A percentile compares a stretch with the other conserved stretches of the same genome.
Conservation (phyloP, 2,329 filamentous ascomycete genomes). For the Botrytis aclada region DNA sequence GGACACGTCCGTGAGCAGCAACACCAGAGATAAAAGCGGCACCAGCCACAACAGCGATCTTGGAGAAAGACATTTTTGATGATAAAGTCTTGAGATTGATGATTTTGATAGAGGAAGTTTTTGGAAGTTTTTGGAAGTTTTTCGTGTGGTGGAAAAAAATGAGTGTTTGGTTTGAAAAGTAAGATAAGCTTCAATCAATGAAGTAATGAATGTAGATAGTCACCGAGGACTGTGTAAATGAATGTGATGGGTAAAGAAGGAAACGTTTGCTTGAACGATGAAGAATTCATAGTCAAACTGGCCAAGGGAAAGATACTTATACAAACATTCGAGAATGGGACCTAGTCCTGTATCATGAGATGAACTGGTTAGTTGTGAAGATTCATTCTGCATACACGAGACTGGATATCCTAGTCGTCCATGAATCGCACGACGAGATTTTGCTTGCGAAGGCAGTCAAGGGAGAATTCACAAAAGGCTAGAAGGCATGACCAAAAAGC, state of each 20-base stretch:
- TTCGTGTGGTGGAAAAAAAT: background rate
- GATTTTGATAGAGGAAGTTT: background rate
- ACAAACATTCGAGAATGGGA: background rate
- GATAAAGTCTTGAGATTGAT: background rate
- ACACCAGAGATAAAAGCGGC: slow-evolving; percentile 14
- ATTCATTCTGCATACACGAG: background rate
- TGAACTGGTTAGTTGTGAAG: slow-evolving; percentile 2
- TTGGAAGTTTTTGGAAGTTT: background rate
- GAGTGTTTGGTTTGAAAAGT: background rate
- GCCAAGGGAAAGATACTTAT: slow-evolving; percentile 15
- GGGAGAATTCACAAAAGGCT: background rate
- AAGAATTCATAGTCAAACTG: background rate
- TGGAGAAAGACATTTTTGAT: slow-evolving; percentile 19
- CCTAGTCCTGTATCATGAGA: background rate
- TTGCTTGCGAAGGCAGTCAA: background rate
- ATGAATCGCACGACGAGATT: background rate
- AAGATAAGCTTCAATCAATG: slow-evolving; percentile 18
- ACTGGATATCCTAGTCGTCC: background rate
- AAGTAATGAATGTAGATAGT: slow-evolving; percentile 17
- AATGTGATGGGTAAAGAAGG: slow-evolving; percentile 18
- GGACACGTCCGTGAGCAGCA: slow-evolving; percentile 15
- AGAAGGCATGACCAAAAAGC: background rate
- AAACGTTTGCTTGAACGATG: slow-evolving; percentile 15
- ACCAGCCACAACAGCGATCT: slow-evolving; percentile 14
- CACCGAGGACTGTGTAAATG: slow-evolving; percentile 18